phyloP scores from a whole-genome alignment of 1,284 basidiomycete species.

The Cryptococcus sp. region DNA sequence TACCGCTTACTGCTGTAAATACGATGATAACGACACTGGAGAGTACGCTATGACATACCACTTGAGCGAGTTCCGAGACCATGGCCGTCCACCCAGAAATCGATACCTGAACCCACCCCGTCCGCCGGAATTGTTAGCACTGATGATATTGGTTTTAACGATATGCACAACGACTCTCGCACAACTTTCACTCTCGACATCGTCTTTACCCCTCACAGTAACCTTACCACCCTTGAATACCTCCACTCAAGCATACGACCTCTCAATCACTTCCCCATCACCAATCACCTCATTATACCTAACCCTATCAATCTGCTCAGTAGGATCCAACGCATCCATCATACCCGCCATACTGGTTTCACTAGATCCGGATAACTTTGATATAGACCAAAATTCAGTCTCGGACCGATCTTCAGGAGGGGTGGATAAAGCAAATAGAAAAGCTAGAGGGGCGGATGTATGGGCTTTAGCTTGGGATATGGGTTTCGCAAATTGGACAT shows the following conservation, averaged over 20 bases:
- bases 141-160: not conserved
- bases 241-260: constrained; percentile 12
- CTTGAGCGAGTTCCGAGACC: not conserved
- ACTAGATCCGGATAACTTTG: constrained; percentile 52
- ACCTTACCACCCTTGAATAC: constrained; percentile 23
- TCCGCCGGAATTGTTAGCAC: not conserved
- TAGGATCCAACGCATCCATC: constrained; percentile 23
- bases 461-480: constrained; percentile 54
- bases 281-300: constrained; percentile 13
- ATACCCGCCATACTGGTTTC: constrained; percentile 30
- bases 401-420: constrained; percentile 58
- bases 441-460: constrained; percentile 42
- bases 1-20: not conserved
- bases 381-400: constrained; percentile 49
- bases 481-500: constrained; percentile 60
- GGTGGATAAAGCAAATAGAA: constrained; percentile 48
- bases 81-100: not conserved
- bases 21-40: not conserved
- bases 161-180: not conserved
- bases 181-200: constrained; percentile 7
- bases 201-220: constrained; percentile 12
- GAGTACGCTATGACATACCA: not conserved
- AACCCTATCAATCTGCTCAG: constrained; percentile 28
- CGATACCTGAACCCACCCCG: not conserved
- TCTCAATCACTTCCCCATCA: constrained; percentile 16